A percentile compares a stretch with the other conserved stretches of the same genome.
Conservation (phyloP, 371 early-diverging fungal genomes). For the Rhizopus microsporus region DNA sequence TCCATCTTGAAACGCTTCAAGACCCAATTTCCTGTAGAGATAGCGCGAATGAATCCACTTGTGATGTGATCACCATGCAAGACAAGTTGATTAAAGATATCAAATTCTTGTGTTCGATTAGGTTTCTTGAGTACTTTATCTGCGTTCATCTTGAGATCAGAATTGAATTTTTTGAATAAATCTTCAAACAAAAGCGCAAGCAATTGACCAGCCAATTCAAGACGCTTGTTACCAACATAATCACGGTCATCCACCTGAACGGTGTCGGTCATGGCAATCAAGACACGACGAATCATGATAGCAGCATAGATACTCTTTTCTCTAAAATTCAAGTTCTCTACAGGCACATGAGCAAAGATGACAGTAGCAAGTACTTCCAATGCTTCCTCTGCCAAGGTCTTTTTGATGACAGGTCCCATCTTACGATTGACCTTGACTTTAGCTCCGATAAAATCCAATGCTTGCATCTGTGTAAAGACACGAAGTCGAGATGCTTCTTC, state of each 20-base stretch:
- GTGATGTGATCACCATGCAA: slow-evolving; percentile 94
- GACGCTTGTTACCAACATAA: slow-evolving; percentile 99
- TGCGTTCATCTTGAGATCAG: slow-evolving; percentile 87
- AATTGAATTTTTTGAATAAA: slow-evolving; percentile 97
- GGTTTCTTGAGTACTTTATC: slow-evolving; percentile 95
- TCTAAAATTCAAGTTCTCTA: slow-evolving; percentile 85
- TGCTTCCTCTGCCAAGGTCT: slow-evolving; percentile 87
- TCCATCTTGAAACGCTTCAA: slow-evolving; percentile 99
- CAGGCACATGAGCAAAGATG: slow-evolving; percentile 96
- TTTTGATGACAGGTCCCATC: slow-evolving; percentile 53
- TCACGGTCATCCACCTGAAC: slow-evolving; percentile 97
- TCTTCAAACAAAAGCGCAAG: slow-evolving; percentile 99
- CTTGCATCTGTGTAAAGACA: slow-evolving; percentile 90
- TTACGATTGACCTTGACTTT: slow-evolving; percentile 75
- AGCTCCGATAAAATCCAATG: slow-evolving; percentile 88
- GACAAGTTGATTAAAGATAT: slow-evolving; percentile 86
- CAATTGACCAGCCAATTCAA: slow-evolving; percentile 99
- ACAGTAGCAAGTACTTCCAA: slow-evolving; percentile 90
- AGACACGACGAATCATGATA: slow-evolving; percentile 96
- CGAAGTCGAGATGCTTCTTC: slow-evolving; percentile 84
- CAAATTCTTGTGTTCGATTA: slow-evolving; percentile 94
- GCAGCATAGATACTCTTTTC: slow-evolving; percentile 96
- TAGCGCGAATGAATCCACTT: slow-evolving; percentile 93
- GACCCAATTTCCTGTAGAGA: slow-evolving; percentile 99
- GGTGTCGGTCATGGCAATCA: slow-evolving; percentile 84